Percentiles rank a stretch among this genome's conserved stretches.
These are phyloP conservation scores for Fraxinus albicans DNA, from an alignment of 305 asterid species.

Conservation along the genomic window DNA sequence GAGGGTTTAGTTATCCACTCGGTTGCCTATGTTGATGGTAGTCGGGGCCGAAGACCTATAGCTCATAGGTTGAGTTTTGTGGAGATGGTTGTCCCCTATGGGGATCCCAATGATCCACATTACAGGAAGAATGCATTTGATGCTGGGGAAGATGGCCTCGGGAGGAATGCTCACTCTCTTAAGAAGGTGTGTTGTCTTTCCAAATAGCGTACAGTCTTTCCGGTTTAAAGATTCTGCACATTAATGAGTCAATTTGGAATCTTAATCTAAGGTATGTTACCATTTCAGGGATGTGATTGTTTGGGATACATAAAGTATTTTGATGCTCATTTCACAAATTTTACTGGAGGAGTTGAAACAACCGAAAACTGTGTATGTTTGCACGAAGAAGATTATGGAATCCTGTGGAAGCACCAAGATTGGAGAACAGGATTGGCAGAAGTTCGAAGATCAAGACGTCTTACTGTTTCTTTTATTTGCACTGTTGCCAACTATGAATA, in stretches of 20 bases:
- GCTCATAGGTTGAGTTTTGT: conserved; percentile 98
- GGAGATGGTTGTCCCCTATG: conserved; percentile 99
- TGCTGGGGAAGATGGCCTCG: conserved; percentile 99
- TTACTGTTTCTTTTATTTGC: conserved; percentile 88
- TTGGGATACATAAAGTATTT: conserved; percentile 83
- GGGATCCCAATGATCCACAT: conserved; percentile 98
- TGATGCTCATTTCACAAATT: conserved; percentile 89
- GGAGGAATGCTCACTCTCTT: conserved; percentile 93
- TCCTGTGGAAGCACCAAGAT: conserved; percentile 99
- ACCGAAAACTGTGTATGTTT: conserved; percentile 91
- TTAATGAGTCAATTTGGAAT: conserved; percentile 18
- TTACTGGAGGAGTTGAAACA: conserved; percentile 97
- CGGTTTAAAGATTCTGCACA: background rate
- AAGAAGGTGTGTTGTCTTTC: conserved; percentile 62
- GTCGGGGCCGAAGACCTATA: conserved; percentile 93
- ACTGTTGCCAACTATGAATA: conserved; percentile 97
- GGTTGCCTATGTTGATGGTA: conserved; percentile 93
- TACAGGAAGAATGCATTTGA: conserved; percentile 97
- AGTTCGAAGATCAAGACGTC: conserved; percentile 93
- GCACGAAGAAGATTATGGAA: conserved; percentile 97
- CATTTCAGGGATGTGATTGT: conserved; percentile 93
- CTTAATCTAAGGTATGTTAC: conserved; percentile 1
- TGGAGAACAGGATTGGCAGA: conserved; percentile 97
- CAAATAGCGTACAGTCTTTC: background rate
- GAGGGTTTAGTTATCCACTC: conserved; percentile 97